These are phyloP conservation scores for Lepraria neglecta DNA, from an alignment of 495 filamentous ascomycete species.

Conservation along the genomic window DNA sequence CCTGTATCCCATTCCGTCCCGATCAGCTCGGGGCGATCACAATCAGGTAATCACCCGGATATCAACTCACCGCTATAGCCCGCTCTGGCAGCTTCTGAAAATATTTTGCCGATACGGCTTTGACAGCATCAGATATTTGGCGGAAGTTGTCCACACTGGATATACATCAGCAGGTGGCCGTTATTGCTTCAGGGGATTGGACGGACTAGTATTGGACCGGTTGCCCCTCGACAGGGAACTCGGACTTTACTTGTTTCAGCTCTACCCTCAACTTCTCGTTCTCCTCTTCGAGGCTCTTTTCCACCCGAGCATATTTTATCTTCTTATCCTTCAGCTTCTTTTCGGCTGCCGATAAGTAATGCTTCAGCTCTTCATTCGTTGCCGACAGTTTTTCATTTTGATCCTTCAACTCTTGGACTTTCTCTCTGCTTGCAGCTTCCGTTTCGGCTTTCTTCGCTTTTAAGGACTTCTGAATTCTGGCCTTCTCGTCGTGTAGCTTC, in stretches of 20 bases:
- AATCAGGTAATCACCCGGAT: constrained; percentile 7
- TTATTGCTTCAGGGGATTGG: constrained; percentile 10
- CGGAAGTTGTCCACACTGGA: constrained; percentile 12
- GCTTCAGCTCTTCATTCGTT: constrained; percentile 12
- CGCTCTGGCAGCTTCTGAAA: constrained; percentile 20
- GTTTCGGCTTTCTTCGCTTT: constrained; percentile 22
- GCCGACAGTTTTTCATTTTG: constrained; percentile 8
- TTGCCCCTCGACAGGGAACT: constrained; percentile 16
- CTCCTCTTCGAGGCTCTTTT: constrained; percentile 18
- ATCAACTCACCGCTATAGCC: constrained; percentile 11
- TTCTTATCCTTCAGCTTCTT: constrained; percentile 19
- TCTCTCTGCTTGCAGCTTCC: constrained; percentile 17
- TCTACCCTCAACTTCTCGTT: constrained; percentile 11
- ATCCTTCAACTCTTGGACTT: constrained; percentile 8
- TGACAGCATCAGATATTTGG: constrained; percentile 12
- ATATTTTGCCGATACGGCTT: constrained; percentile 16
- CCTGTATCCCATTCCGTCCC: constrained; percentile 9
- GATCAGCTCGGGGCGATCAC: background rate
- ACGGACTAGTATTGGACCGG: constrained; percentile 20
- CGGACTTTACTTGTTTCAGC: constrained; percentile 12
- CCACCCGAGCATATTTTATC: constrained; percentile 13
- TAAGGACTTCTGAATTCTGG: constrained; percentile 15
- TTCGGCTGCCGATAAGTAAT: constrained; percentile 15
- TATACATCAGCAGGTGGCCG: constrained; percentile 12
- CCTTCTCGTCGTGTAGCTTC: constrained; percentile 19